Base-by-base conservation (phyloP, 371 early-diverging fungal species). In the Rhizopus delemar region DNA sequence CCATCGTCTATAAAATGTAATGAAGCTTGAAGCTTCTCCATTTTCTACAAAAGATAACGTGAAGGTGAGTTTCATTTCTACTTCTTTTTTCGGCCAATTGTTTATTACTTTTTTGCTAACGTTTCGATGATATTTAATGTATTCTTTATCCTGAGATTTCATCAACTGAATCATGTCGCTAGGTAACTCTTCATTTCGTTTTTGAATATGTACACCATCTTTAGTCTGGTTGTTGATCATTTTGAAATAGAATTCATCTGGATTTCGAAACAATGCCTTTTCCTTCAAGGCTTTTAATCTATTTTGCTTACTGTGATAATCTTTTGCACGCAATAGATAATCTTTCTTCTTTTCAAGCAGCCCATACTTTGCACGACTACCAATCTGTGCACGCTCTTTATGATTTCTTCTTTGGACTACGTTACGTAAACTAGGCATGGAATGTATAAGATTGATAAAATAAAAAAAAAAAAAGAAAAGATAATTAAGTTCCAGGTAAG, bases 341-440 rank as follows among this genome's bases (percentile, higher is more conserved):
- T 98, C 98, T 75, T 97, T 98, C 69, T 97, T 90, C 84, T 97
- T 98, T 67, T 98, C 98, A 32, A 98, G 84, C 12, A 95, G 77
- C 5, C 97, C 98, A 31, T 83, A 79, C 63, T 72, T 82, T 59
- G 82, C 80, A 48, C 97, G 86, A 28, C 83, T 73, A 5, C 81
- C 64, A 2, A 87, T 82, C 75, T 96, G 97, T 1, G 90, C 80
- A 59, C 98, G 90, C 80, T 98, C 98, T 73, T 85, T 86, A 78
- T 97, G 96, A 59, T 92, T 90, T 55, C 96, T 90, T 65, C 93
- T 81, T 22, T 90, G 93, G 33, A 89, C 88, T 43, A 89, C 88
- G 64, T 96, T 97, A 55, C 92, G 85, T 51, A 90, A 71, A 46
- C 84, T 85, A 5, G 89, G 85, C 63, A 63, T 62, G 22, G 22